Conservation (phyloP, 257 asterid genomes). For the Craterostigma plantagineum region DNA sequence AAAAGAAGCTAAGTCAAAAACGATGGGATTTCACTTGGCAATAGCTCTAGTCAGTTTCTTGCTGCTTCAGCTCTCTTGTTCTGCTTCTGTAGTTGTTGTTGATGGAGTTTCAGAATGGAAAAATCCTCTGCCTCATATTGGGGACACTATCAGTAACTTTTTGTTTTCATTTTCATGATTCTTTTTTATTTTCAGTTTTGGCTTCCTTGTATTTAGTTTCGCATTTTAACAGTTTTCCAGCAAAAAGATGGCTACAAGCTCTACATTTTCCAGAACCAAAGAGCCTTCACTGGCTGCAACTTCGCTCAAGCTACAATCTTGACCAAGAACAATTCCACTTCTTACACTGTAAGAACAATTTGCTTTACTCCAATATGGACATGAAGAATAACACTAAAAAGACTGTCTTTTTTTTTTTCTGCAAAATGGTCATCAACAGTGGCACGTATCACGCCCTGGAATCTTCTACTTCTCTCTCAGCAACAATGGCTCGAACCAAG, state of each 20-base stretch:
- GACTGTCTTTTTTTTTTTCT: background rate
- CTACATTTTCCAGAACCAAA: constrained; percentile 70
- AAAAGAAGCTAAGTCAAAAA: background rate
- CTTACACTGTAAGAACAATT: constrained; percentile 61
- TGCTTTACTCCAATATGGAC: too few species aligned
- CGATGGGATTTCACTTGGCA: constrained; percentile 15
- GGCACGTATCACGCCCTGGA: constrained; percentile 74
- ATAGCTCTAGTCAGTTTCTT: constrained; percentile 13
- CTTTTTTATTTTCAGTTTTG: background rate
- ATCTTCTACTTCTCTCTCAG: constrained; percentile 70
- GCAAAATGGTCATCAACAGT: constrained; percentile 17
- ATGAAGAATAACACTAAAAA: background rate
- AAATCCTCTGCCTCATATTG: constrained; percentile 54
- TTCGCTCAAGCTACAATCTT: constrained; percentile 71
- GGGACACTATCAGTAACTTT: constrained; percentile 76
- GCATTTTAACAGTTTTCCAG: constrained; percentile 47
- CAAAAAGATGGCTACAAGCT: constrained; percentile 48
- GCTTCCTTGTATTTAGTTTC: constrained; percentile 1
- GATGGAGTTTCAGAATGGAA: constrained; percentile 76
- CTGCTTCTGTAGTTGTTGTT: constrained; percentile 38
- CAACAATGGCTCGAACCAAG: constrained; percentile 44
- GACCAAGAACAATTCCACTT: constrained; percentile 47
- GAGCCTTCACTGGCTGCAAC: constrained; percentile 60
- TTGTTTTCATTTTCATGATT: background rate
- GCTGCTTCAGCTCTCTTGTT: constrained; percentile 16